phyloP scores from a whole-genome alignment of 2,329 filamentous ascomycete genomes.

The Torrubiella hemipterigena region DNA sequence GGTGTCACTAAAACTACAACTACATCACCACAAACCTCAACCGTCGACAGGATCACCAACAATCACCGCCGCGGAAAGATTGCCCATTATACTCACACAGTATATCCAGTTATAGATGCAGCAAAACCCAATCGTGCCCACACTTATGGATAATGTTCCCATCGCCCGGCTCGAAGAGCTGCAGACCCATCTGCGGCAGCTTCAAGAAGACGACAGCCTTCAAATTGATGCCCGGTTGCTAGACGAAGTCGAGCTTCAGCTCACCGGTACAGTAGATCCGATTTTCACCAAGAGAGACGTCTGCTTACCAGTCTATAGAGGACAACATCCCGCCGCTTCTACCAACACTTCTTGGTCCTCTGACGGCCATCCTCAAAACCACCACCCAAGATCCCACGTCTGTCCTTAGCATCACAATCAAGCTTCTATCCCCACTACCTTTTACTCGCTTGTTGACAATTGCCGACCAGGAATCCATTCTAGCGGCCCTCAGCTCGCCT shows the following conservation, averaged over 20 bases:
- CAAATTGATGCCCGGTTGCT: conserved; percentile 37
- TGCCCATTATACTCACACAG: too few species aligned
- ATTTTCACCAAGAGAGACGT: too few species aligned
- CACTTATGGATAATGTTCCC: conserved; percentile 28
- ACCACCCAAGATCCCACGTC: conserved; percentile 37
- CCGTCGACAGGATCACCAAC: background rate
- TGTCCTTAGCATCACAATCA: conserved; percentile 40
- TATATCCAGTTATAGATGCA: conserved; percentile 3
- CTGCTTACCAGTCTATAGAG: conserved; percentile 20
- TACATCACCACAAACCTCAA: background rate
- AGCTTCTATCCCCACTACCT: conserved; percentile 40
- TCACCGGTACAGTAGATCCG: conserved; percentile 34
- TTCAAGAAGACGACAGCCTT: conserved; percentile 30
- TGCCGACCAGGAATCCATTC: conserved; percentile 36
- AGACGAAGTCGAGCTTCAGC: conserved; percentile 46
- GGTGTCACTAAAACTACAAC: background rate
- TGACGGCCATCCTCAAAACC: conserved; percentile 39
- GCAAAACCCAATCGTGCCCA: conserved; percentile 18
- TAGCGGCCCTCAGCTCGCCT: conserved; percentile 40
- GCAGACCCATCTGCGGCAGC: conserved; percentile 37
- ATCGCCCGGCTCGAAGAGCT: conserved; percentile 42
- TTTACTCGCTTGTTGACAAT: conserved; percentile 40
- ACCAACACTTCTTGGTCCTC: conserved; percentile 37
- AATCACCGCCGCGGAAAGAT: too few species aligned
- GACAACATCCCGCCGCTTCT: conserved; percentile 39